Conservation (phyloP, 2,329 filamentous ascomycete genomes). For the Verticillium nonalfalfae region DNA sequence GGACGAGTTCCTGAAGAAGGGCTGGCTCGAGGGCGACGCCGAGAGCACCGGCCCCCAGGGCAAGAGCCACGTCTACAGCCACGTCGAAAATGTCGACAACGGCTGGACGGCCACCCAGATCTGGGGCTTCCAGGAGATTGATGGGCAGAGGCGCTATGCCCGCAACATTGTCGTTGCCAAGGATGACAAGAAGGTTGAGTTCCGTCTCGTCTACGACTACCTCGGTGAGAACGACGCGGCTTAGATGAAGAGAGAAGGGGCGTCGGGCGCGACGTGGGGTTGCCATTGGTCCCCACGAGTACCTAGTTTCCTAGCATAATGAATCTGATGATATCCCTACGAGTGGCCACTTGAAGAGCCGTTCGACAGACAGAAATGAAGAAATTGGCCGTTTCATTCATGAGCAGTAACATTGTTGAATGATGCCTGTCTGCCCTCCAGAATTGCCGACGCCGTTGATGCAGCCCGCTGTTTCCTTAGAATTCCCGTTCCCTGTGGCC, state of each 20-base stretch:
- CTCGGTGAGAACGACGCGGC: slow-evolving; percentile 12
- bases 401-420: slow-evolving; percentile 20
- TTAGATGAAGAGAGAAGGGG: background rate
- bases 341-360: too few relatives aligned
- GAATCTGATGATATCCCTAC: background rate
- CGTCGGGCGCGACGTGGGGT: too few relatives aligned
- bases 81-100: slow-evolving; percentile 45
- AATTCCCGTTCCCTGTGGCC: background rate
- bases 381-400: background rate
- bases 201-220: slow-evolving; percentile 53
- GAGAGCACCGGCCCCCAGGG: slow-evolving; percentile 48
- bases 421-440: slow-evolving; percentile 5
- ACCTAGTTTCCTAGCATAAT: background rate
- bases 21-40: slow-evolving; percentile 52
- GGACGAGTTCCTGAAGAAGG: slow-evolving; percentile 50
- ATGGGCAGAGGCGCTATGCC: slow-evolving; percentile 45
- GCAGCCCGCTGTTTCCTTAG: slow-evolving; percentile 4
- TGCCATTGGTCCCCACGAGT: background rate
- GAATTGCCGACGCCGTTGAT: slow-evolving; percentile 11
- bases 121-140: slow-evolving; percentile 53
- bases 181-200: slow-evolving; percentile 37
- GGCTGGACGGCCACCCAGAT: slow-evolving; percentile 52
- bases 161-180: slow-evolving; percentile 49
- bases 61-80: slow-evolving; percentile 58
- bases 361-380: background rate